A percentile compares a stretch with the other conserved stretches of the same genome.
Conservation (phyloP, 164 flowering plant species). For the Chimonanthus praecox region DNA sequence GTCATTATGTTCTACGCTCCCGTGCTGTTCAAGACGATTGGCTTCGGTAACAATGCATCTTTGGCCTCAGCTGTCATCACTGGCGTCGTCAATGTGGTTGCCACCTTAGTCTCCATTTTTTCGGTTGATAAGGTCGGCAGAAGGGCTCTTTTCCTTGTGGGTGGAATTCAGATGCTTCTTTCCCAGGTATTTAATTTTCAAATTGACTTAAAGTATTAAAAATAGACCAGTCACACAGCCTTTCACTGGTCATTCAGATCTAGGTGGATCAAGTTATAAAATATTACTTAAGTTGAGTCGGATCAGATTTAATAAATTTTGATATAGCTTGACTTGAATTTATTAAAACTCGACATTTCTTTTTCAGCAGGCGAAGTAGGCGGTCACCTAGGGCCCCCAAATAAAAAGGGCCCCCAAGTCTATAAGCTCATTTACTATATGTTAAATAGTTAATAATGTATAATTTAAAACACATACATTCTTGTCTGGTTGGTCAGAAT, state of each 20-base stretch:
- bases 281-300: no score
- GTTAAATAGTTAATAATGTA: no score
- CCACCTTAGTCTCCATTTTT: constrained; percentile 61
- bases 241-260: background rate
- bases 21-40: constrained; percentile 66
- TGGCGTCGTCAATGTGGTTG: constrained; percentile 49
- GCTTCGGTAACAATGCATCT: constrained; percentile 49
- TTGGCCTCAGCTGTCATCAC: constrained; percentile 80
- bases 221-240: background rate
- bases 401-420: no score
- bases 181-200: constrained; percentile 45
- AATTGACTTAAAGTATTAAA: background rate
- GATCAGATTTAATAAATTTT: no score
- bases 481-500: no score
- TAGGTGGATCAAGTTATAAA: no score
- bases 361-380: no score
- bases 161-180: constrained; percentile 68
- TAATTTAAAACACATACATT: no score
- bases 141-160: constrained; percentile 60
- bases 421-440: no score
- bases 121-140: constrained; percentile 68
- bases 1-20: constrained; percentile 87
- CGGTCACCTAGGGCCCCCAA: no score
- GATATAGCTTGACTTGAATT: no score
- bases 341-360: no score